Evolutionary conservation across 257 asterid genomes (phyloP).

Genomic region (Solanum ahanhuiri): DNA sequence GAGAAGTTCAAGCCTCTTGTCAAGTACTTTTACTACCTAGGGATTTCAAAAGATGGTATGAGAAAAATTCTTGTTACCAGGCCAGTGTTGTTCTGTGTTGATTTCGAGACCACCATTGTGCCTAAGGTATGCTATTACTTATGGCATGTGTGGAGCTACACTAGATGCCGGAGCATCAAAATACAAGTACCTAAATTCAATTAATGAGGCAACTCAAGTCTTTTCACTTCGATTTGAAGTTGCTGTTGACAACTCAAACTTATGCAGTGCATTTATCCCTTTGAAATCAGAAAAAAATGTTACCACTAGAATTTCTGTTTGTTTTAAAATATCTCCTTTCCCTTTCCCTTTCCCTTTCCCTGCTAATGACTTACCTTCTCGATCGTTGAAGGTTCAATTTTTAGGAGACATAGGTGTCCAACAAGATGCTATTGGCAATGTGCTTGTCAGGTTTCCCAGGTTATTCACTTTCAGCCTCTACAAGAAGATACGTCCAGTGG

Average conservation of each 20-base stretch:
- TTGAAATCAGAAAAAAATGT: background rate
- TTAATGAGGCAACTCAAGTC: background rate
- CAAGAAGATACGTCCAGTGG: slow-evolving; percentile 95
- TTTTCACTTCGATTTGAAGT: background rate
- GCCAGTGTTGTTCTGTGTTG: slow-evolving; percentile 79
- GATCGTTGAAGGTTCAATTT: slow-evolving; percentile 59
- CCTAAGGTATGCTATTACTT: slow-evolving; percentile 56
- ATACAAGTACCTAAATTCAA: background rate
- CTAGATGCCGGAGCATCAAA: background rate
- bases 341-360: background rate
- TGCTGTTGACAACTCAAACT: background rate
- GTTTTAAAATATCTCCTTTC: background rate
- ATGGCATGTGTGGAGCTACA: background rate
- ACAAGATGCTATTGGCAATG: slow-evolving; percentile 57
- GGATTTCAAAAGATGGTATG: slow-evolving; percentile 83
- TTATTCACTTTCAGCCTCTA: slow-evolving; percentile 76
- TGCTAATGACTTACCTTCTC: background rate
- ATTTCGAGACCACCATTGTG: slow-evolving; percentile 59
- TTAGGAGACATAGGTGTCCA: slow-evolving; percentile 74
- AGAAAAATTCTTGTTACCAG: slow-evolving; percentile 69
- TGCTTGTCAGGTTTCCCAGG: slow-evolving; percentile 71
- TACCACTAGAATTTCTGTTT: background rate
- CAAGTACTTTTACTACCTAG: slow-evolving; percentile 84
- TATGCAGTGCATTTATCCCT: background rate
- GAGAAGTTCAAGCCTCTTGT: slow-evolving; percentile 84